A percentile compares a stretch with the other conserved stretches of the same genome.
phyloP scores from a whole-genome alignment of 2,329 filamentous ascomycete genomes.

The Aureobasidium sp. region DNA sequence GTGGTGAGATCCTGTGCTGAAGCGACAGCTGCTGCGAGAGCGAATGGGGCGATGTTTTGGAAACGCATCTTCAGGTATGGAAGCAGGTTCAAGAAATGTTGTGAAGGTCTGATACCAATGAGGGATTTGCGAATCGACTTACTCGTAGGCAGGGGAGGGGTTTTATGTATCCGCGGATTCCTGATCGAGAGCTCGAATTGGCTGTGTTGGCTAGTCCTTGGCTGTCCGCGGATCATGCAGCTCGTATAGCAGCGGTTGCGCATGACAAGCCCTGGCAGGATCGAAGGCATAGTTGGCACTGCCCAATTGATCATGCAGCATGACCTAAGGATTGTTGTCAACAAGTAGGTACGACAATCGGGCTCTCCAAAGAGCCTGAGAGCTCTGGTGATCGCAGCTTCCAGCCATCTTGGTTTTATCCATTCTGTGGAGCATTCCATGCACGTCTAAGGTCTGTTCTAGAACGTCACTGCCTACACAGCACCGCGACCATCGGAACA shows the following conservation, averaged over 20 bases:
- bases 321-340: background rate
- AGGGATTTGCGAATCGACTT: background rate
- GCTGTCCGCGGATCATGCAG: conserved; percentile 17
- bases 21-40: conserved; percentile 18
- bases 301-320: background rate
- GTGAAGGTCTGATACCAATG: background rate
- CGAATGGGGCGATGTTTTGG: conserved; percentile 9
- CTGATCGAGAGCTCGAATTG: conserved; percentile 10
- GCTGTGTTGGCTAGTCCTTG: conserved; percentile 16
- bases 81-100: background rate
- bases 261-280: conserved; percentile 9
- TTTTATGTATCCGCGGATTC: conserved; percentile 6
- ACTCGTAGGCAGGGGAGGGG: conserved; percentile 8
- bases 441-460: background rate
- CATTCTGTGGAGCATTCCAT: background rate
- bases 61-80: conserved; percentile 11
- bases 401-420: background rate
- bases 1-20: conserved; percentile 20
- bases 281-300: conserved; percentile 7
- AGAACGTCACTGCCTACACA: too few relatives aligned
- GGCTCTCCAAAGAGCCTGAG: background rate
- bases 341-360: background rate
- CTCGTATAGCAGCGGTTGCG: conserved; percentile 7
- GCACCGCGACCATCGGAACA: background rate
- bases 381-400: background rate